Evolutionary conservation across 2,329 filamentous ascomycete species (phyloP), one percentile per base, ranked within the genome.

Genomic region (Diaporthe helianthi): DNA sequence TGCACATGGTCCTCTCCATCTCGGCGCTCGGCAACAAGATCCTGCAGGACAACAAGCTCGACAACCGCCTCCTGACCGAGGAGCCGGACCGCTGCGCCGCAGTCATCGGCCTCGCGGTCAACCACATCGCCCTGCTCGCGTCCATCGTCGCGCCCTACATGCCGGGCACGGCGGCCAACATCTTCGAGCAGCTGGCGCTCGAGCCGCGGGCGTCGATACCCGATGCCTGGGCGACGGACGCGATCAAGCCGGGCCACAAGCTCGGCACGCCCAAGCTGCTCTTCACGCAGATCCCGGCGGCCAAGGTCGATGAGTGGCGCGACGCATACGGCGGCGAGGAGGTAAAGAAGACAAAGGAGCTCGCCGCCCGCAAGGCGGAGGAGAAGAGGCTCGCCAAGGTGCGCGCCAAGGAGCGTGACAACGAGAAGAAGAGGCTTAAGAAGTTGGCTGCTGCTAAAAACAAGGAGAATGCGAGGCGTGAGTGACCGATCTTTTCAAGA

Each of bases 261-360:
- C 91, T 98, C 72, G 93, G 93, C 74, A 91, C 91, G 77, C 89
- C 94, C 0, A 87, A 89, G 73, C 91, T 93, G 51, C 85, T 97
- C 38, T 97, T 97, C 81, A 88, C 88, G n/a, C 87, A 87, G 66
- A 97, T 97, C 76, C 92, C 94, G 73, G 85, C 90, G 12, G 90
- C 92, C 79, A 95, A 94, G 83, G 89, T 92, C 55, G 88, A 91
- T 64, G 92, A 95, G 78, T 97, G 94, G 94, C 89, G 91, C 69
- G 88, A 91, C 72, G 86, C 87, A 74, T 97, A 90, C 74, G 89
- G 93, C 72, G 84, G 85, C n/a, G 83, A 85, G 75, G 83, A 85
- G 75, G 83, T 89, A 49, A 90, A 90, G 76, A 91, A 92, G 75
- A 90, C 92, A 73, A 91, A 91, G 76, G 90, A 88, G 52, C 83